Evolutionary conservation across 805 yeast genomes (phyloP).

Genomic region (Hanseniaspora hatyaiensis): DNA sequence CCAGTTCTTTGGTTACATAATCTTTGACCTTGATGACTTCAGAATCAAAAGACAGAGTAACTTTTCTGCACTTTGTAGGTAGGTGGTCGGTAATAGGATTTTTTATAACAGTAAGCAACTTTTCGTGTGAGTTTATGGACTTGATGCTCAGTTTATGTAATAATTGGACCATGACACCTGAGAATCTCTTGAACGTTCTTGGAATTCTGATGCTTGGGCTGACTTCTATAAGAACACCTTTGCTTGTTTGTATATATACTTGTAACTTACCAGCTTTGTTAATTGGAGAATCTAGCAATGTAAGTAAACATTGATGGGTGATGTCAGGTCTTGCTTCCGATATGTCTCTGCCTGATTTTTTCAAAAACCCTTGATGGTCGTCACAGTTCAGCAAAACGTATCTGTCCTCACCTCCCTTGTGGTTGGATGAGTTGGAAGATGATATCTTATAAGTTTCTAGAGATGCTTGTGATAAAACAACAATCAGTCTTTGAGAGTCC

Average conservation of each 20-base stretch:
- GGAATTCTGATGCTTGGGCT: conserved; percentile 96
- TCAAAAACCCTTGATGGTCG: conserved; percentile 90
- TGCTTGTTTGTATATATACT: conserved; percentile 90
- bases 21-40: conserved; percentile 79
- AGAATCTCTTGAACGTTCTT: conserved; percentile 92
- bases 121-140: conserved; percentile 90
- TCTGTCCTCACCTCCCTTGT: conserved; percentile 57
- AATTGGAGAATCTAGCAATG: conserved; percentile 91
- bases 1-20: conserved; percentile 59
- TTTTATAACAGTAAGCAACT: conserved; percentile 82
- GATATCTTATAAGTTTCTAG: conserved; percentile 87
- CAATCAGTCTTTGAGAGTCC: conserved; percentile 72
- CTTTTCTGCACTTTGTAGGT: conserved; percentile 88
- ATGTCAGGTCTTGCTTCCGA: conserved; percentile 99
- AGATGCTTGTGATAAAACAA: conserved; percentile 92
- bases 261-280: conserved; percentile 95
- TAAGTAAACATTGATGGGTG: conserved; percentile 92
- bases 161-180: conserved; percentile 95
- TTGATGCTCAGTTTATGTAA: conserved; percentile 85
- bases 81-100: conserved; percentile 95
- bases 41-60: conserved; percentile 88
- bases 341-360: conserved; percentile 93
- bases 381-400: conserved; percentile 92
- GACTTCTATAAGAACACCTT: conserved; percentile 88
- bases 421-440: conserved; percentile 43